Conservation (phyloP, 2,329 filamentous ascomycete genomes). For the Beauveria varroae region DNA sequence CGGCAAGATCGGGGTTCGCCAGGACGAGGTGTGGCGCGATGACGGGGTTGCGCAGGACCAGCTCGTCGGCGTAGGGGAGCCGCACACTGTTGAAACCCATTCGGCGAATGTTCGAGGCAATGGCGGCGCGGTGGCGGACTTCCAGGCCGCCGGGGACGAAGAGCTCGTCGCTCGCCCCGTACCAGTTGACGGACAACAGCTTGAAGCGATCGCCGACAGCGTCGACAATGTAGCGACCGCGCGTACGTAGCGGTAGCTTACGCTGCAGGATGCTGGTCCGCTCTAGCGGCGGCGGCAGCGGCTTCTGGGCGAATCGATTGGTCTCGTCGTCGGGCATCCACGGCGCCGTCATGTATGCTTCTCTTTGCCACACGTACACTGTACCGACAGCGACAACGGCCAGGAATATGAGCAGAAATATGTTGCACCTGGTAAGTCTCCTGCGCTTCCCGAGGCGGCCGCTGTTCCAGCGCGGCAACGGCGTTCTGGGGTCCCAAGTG, state of each 20-base stretch:
- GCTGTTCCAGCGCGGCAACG: neutral
- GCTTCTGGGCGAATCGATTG: slow-evolving; percentile 39
- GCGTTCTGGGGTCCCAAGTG: neutral
- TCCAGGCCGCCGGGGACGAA: slow-evolving; percentile 59
- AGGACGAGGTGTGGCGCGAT: slow-evolving; percentile 41
- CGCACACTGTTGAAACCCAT: slow-evolving; percentile 66
- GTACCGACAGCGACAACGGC: neutral
- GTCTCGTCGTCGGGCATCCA: slow-evolving; percentile 44
- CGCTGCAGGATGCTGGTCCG: slow-evolving; percentile 39
- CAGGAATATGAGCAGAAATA: neutral
- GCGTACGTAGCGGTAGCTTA: slow-evolving; percentile 49
- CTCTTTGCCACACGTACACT: slow-evolving; percentile 36
- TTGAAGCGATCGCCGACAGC: slow-evolving; percentile 48
- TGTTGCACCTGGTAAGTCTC: neutral
- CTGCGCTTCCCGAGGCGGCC: neutral
- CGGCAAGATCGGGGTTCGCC: slow-evolving; percentile 54
- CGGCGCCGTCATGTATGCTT: slow-evolving; percentile 34
- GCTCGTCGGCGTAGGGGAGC: slow-evolving; percentile 61
- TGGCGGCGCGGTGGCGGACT: slow-evolving; percentile 51
- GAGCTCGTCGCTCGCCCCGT: slow-evolving; percentile 60
- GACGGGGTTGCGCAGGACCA: slow-evolving; percentile 53
- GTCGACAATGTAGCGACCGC: slow-evolving; percentile 55
- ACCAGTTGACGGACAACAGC: slow-evolving; percentile 62
- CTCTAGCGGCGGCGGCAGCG: slow-evolving; percentile 37
- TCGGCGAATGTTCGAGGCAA: slow-evolving; percentile 50